Percentiles rank a stretch among this genome's conserved stretches.
phyloP scores from a whole-genome alignment of 306 rosid species.

The Lagenaria siceraria region DNA sequence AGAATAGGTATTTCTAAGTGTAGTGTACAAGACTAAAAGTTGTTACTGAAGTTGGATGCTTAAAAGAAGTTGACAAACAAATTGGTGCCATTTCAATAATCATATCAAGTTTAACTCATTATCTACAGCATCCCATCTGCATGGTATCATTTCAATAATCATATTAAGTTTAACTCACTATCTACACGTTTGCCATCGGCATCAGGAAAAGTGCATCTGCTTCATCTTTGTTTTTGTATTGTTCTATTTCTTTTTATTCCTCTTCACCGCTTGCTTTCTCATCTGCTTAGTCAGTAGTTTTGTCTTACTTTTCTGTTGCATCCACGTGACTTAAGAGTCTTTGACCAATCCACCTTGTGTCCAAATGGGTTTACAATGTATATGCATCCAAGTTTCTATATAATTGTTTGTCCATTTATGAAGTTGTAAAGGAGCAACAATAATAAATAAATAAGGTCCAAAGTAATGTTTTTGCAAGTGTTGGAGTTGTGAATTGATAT shows the following conservation, averaged over 20 bases:
- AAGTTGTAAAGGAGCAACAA: not conserved
- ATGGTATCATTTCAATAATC: not conserved
- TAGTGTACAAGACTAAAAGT: not conserved
- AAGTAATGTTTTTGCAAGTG: not conserved
- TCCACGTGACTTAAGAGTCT: not conserved
- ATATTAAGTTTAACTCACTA: not conserved
- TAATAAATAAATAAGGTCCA: not conserved
- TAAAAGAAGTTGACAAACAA: not conserved
- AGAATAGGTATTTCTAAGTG: not conserved
- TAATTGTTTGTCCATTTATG: not conserved
- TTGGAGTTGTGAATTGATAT: not conserved
- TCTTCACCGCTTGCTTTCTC: not conserved
- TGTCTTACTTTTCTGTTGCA: not conserved
- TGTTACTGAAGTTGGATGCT: not conserved
- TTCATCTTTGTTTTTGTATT: not conserved
- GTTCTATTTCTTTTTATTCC: not conserved
- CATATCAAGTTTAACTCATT: not conserved
- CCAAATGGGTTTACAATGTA: not conserved
- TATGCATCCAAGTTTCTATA: not conserved
- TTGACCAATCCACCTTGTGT: not conserved
- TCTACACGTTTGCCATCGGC: not conserved
- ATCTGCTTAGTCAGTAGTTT: not conserved
- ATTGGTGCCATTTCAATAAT: not conserved
- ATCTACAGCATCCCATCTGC: not conserved
- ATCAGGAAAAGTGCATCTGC: not conserved